Conservation (phyloP, 306 rosid species). For the Rosa lucieae region DNA sequence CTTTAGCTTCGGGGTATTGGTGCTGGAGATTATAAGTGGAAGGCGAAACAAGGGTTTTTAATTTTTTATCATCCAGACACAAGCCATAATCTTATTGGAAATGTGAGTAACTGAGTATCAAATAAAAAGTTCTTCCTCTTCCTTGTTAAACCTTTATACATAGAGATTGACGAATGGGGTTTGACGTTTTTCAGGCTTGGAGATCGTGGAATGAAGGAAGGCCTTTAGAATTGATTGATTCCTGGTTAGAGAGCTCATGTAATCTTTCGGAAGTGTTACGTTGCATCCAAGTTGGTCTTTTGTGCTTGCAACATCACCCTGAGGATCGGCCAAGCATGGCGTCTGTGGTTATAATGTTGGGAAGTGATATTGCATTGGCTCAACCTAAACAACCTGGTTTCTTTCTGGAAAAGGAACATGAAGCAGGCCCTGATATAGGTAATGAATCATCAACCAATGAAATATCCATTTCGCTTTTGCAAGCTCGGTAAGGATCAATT, state of each 20-base stretch:
- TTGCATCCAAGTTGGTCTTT: slow-evolving; percentile 46
- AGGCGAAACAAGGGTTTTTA: slow-evolving; percentile 37
- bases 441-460: slow-evolving; percentile 21
- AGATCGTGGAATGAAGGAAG: slow-evolving; percentile 31
- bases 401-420: slow-evolving; percentile 15
- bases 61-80: slow-evolving; percentile 19
- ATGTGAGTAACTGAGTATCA: slow-evolving; percentile 47
- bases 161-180: not conserved
- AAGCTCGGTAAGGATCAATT: slow-evolving; percentile 12
- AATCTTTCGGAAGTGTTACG: slow-evolving; percentile 21
- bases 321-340: slow-evolving; percentile 59
- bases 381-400: slow-evolving; percentile 47
- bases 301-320: slow-evolving; percentile 47
- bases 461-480: slow-evolving; percentile 15
- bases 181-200: slow-evolving; percentile 32
- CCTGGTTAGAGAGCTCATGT: slow-evolving; percentile 18
- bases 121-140: not conserved
- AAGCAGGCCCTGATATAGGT: not conserved
- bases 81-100: slow-evolving; percentile 45
- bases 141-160: not conserved
- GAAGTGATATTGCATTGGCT: slow-evolving; percentile 37
- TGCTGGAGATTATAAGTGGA: slow-evolving; percentile 52
- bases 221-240: slow-evolving; percentile 32
- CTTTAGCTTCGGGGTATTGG: slow-evolving; percentile 56
- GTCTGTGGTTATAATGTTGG: slow-evolving; percentile 43